Evolutionary conservation across 2,329 filamentous ascomycete genomes (phyloP), one percentile per base, ranked within the genome.

Genomic region (Trichoderma brevicompactum): DNA sequence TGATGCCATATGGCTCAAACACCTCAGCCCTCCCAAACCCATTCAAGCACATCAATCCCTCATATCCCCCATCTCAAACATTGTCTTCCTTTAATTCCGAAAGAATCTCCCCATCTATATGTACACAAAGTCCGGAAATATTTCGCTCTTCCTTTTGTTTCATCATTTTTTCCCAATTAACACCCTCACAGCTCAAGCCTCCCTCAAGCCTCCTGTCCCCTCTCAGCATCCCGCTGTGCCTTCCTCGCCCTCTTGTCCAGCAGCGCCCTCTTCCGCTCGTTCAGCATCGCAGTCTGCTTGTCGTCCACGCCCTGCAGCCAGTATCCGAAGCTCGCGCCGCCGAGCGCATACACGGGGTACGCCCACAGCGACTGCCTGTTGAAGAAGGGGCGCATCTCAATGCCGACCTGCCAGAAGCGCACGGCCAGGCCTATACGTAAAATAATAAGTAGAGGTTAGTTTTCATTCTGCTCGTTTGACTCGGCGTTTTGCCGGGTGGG

Each of bases 311-410:
- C 92, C 82, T 94, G 89, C 72, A 99, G 83, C 93, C 94, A 99
- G 85, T 97, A 97, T 72, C 95, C 95, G 81, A 98, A 97, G 80
- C 90, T 92, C 72, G 89, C 94, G 72, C 94, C 94, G 69, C 92
- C 87, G 72, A 86, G 86, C 66, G 89, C 94, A 80, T 95, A 99
- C 72, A 94, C 81, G 64, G 95, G 95, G 82, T 97, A 99, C 59
- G 88, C 92, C 91, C 92, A 96, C 74, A 97, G 87, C 64, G 90
- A 91, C 76, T 90, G 85, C 75, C 85, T 87, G 81, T 90, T 89
- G 85, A 98, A 92, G 79, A 97, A 89, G 60, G 94, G 95, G 69
- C 94, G 92, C 93, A 96, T 97, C 83, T 99, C 93, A 78, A 99
- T 95, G 75, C 94, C 95, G 78, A 99, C 89, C 81, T 98, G 95